phyloP scores from a whole-genome alignment of 2,329 filamentous ascomycete species.

The Trichophyton rubrum region DNA sequence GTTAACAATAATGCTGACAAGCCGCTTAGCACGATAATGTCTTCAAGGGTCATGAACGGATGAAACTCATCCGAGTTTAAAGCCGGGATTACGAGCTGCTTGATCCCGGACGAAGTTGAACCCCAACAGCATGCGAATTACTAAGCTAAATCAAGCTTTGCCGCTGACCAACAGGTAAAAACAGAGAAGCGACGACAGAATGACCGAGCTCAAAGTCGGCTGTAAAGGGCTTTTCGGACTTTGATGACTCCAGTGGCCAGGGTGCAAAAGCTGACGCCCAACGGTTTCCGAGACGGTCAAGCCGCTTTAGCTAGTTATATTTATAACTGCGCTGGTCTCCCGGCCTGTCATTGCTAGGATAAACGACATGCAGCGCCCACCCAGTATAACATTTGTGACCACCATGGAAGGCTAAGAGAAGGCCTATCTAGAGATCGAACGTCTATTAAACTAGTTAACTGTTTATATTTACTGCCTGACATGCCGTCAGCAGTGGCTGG shows the following conservation, averaged over 20 bases:
- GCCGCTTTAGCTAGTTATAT: neutral
- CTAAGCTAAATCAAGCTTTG: neutral
- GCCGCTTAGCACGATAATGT: too few species aligned
- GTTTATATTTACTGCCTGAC: neutral
- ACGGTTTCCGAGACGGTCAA: neutral
- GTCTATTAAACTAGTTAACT: neutral
- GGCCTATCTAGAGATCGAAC: too few species aligned
- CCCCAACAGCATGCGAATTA: neutral
- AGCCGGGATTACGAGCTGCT: neutral
- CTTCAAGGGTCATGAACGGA: neutral
- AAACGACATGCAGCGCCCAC: neutral
- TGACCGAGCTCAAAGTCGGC: too few species aligned
- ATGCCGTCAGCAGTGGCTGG: neutral
- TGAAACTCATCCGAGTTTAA: neutral
- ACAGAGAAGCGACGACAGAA: too few species aligned
- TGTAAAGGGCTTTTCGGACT: neutral
- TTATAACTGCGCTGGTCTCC: neutral
- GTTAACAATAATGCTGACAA: too few species aligned
- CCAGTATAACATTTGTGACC: neutral
- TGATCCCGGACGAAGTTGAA: neutral
- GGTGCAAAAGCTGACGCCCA: neutral
- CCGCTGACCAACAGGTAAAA: neutral
- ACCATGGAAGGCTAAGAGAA: neutral
- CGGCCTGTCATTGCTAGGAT: neutral
- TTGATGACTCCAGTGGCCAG: neutral